Evolutionary conservation across 352 stramenopile species (phyloP), one percentile per base, ranked within the genome.

Genomic region (Pythium grandisporangium): DNA sequence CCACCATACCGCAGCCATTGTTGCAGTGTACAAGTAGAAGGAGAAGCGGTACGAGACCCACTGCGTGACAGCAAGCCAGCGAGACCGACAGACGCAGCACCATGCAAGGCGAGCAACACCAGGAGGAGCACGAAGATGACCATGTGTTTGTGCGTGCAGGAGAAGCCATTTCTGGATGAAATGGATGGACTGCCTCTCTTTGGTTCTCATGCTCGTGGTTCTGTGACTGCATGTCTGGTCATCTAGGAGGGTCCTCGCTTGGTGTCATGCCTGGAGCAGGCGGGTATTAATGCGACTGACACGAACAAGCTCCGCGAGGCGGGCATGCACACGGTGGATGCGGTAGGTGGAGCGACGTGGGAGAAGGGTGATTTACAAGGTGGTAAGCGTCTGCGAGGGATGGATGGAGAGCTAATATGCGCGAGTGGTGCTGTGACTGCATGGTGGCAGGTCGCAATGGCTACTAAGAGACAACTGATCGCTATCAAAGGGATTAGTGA

Each of bases 401-500:
- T 39, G 32, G 6, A 23, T 30, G 50, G 48, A 32, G 16, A 13
- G 16, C 19, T 14, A 36, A 22, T 55, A 22, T n/a, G n/a, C n/a
- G n/a, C n/a, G n/a, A n/a, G n/a, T n/a, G n/a, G n/a, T n/a, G n/a
- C n/a, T n/a, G 42, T 11, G 11, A 13, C 4, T 19, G 14, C 13
- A 29, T 34, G 19, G 2, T 33, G 21, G 11, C 36, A 88, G 70
- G 66, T 98, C 43, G 95, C 96, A 4, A 97, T 99, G 79, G 82
- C 95, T 12, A 99, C 96, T 0, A 91, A 98, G 56, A 95, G 96
- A 37, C 95, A 96, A 59, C 77, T 99, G n/a, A 84, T 96, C 14
- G 73, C 93, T 22, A 97, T 99, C 42, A 99, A 99, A 46, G 97
- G 97, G 16, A 99, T 99, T 49, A 99, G 93, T 29, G 97, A 99